Evolutionary conservation across 352 stramenopile genomes (phyloP).

Genomic region (Phytophthora pistaciae): DNA sequence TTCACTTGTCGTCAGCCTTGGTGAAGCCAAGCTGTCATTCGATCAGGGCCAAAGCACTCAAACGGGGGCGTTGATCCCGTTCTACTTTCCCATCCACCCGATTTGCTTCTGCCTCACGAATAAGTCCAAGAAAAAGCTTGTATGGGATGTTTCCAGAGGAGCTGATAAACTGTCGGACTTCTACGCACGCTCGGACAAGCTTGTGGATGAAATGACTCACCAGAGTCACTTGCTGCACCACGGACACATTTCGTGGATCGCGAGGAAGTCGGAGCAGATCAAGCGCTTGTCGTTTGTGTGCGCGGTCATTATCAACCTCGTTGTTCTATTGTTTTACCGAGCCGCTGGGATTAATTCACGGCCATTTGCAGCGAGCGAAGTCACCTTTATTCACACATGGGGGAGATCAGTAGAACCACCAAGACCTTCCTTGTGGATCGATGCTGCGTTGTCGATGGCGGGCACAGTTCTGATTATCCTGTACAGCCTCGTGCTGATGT

Average conservation of each 20-base stretch:
- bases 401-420: slow-evolving; percentile 22
- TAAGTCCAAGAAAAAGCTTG: slow-evolving; percentile 77
- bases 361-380: slow-evolving; percentile 53
- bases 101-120: slow-evolving; percentile 81
- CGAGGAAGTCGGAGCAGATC: slow-evolving; percentile 50
- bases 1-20: not conserved
- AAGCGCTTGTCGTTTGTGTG: slow-evolving; percentile 67
- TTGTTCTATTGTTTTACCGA: slow-evolving; percentile 70
- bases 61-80: slow-evolving; percentile 45
- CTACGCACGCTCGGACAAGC: slow-evolving; percentile 66
- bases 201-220: slow-evolving; percentile 81
- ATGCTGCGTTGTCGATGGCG: slow-evolving; percentile 47
- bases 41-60: not conserved
- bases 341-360: slow-evolving; percentile 57
- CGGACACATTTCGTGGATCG: slow-evolving; percentile 40
- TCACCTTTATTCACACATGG: slow-evolving; percentile 48
- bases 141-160: slow-evolving; percentile 67
- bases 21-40: slow-evolving; percentile 2
- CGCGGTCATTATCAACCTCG: slow-evolving; percentile 62
- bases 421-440: slow-evolving; percentile 41
- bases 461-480: slow-evolving; percentile 64
- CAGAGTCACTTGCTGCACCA: slow-evolving; percentile 60
- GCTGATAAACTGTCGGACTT: slow-evolving; percentile 77
- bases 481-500: slow-evolving; percentile 58
- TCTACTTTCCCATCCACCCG: slow-evolving; percentile 81